Evolutionary conservation across 169 alveolate genomes (phyloP).

Genomic region (Amoebophrya sp.): DNA sequence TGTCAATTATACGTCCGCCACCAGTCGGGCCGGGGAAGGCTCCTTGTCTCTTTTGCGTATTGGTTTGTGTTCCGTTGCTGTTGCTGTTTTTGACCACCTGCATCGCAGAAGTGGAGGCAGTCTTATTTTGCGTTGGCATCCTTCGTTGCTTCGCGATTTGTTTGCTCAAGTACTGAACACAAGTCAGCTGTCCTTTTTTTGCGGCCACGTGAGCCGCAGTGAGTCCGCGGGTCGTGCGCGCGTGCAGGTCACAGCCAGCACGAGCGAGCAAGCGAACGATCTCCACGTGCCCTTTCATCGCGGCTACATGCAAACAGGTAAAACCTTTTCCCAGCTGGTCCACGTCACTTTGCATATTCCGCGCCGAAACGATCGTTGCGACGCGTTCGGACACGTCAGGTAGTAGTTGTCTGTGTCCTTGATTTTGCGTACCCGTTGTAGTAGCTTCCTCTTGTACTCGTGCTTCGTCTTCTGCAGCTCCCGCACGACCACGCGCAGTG

Average conservation of each 20-base stretch:
- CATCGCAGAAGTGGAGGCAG: not conserved
- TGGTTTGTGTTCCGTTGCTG: not conserved
- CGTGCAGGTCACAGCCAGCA: not conserved
- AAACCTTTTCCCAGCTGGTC: not conserved
- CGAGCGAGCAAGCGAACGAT: not conserved
- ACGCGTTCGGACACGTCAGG: not conserved
- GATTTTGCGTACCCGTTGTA: not conserved
- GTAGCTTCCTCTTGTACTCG: not conserved
- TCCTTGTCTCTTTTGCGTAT: too few species aligned
- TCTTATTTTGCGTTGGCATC: too few species aligned
- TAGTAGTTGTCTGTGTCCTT: not conserved
- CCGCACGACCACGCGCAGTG: not conserved
- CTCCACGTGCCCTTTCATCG: slow-evolving; percentile 10
- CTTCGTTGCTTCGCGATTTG: not conserved
- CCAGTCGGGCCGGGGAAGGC: too few species aligned
- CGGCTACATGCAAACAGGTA: not conserved
- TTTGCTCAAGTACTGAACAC: not conserved
- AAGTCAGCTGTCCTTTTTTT: not conserved
- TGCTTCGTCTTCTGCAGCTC: not conserved
- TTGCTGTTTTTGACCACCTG: not conserved
- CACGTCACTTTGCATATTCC: not conserved
- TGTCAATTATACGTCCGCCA: too few species aligned
- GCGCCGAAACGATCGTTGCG: not conserved
- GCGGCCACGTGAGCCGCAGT: not conserved
- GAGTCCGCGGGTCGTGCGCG: not conserved